Conservation (phyloP, 2,329 filamentous ascomycete species). For the Claviceps digitariae region DNA sequence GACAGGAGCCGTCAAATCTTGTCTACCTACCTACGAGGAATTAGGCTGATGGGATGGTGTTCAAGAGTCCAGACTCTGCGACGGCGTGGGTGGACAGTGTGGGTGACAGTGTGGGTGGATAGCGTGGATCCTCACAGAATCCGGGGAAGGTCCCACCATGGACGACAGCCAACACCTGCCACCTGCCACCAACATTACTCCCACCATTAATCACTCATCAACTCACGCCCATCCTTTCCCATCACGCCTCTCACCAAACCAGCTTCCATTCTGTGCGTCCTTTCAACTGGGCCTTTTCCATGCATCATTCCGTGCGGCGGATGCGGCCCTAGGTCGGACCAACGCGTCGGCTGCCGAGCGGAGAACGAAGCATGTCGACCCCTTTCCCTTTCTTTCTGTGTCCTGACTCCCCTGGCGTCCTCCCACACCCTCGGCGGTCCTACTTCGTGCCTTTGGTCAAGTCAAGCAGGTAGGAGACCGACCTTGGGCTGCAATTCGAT, state of each 20-base stretch:
- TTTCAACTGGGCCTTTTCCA: neutral
- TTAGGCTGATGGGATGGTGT: no score
- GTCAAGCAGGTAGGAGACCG: neutral
- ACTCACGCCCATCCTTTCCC: no score
- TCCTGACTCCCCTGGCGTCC: no score
- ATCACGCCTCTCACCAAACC: neutral
- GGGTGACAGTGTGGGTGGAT: neutral
- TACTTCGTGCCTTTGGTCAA: no score
- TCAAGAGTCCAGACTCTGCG: no score
- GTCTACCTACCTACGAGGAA: neutral
- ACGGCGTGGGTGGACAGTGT: neutral
- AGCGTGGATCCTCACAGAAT: neutral
- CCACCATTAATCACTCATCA: no score
- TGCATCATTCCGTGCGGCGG: neutral
- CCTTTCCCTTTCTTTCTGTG: no score
- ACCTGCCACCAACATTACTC: no score
- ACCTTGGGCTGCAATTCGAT: neutral
- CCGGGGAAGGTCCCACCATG: neutral
- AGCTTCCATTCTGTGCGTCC: neutral
- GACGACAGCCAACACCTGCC: no score
- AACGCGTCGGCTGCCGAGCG: neutral
- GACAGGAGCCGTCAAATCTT: neutral
- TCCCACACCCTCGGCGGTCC: no score
- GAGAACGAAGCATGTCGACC: no score
- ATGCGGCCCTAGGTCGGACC: neutral